Base-by-base conservation (phyloP, 1,284 basidiomycete genomes). In the Sporisorium scitamineum region DNA sequence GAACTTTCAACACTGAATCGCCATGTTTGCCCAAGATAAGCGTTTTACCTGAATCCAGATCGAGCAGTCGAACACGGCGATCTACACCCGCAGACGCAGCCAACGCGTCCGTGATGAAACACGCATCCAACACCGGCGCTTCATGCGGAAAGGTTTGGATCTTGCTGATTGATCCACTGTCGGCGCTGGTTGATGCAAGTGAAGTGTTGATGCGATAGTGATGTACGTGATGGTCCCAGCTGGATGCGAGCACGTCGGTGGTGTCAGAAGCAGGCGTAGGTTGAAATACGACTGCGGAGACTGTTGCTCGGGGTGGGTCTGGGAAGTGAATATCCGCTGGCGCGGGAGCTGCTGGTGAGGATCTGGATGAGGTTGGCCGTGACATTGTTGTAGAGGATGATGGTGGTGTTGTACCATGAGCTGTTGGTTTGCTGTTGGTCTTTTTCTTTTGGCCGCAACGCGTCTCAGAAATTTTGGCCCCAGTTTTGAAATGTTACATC, bases 71-170 rank as follows among this genome's bases (percentile, higher is more conserved):
- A 0, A 85, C 76, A 10, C 84, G 61, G 1, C 84, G 67, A 55
- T 85, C 84, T 3, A 84, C 54, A 9, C 76, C 50, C 0, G 72
- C 84, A 18, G 76, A 79, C 3, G 84, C 84, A 3, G 81, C 84
- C 1, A 80, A 57, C 3, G 32, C 32, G 22, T 73, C 63, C 22
- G 51, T 69, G 51, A 85, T 70, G 61, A 79, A 85, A 44, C 80
- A 81, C 0, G 80, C 78, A n/a, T 85, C 83, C 0, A 85, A 68
- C 6, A 84, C 83, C 0, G 84, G 70, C 0, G 83, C 84, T 11
- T 80, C 78, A 50, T 84, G 83, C 44, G 63, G 22, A 20, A 84
- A 84, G 3, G 60, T 75, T 31, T 79, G 80, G 13, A 84, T 37
- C 18, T 78, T 63, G 1, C 16, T 48, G 1, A 67, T 52, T 0